Percentiles rank a stretch among this genome's conserved stretches.
Evolutionary conservation across 192 early-diverging fungal species (phyloP).

Genomic region (Gaertneriomyces sp.): DNA sequence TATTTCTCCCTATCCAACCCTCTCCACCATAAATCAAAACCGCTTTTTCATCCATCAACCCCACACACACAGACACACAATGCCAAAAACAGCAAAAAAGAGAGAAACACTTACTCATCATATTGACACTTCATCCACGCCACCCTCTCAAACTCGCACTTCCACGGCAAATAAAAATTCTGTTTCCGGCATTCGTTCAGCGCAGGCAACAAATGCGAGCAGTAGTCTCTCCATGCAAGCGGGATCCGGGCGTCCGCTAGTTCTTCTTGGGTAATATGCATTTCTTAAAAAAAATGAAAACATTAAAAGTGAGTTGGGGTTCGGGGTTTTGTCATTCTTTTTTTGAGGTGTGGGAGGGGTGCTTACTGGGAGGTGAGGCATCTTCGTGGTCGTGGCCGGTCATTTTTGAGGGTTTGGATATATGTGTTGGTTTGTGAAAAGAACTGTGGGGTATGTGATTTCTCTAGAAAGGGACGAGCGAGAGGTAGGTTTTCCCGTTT

Average conservation of each 20-base stretch:
- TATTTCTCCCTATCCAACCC: no score
- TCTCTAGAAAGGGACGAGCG: no score
- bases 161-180: conserved; percentile 87
- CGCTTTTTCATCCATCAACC: no score
- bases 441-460: no score
- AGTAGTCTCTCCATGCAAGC: conserved; percentile 87
- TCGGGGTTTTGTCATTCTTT: neutral
- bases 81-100: neutral
- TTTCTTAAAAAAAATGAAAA: conserved; percentile 48
- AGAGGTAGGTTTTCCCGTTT: no score
- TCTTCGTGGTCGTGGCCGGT: conserved; percentile 17
- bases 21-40: no score
- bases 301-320: conserved; percentile 7
- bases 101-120: conserved; percentile 60
- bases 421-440: no score
- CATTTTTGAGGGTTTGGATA: neutral
- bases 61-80: no score
- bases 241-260: conserved; percentile 81
- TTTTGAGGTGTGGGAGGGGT: neutral
- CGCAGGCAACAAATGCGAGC: conserved; percentile 83
- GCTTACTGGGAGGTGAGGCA: conserved; percentile 27
- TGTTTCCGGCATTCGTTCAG: conserved; percentile 88
- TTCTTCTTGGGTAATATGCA: conserved; percentile 84
- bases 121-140: conserved; percentile 94
- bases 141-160: conserved; percentile 85